phyloP scores from a whole-genome alignment of 2,329 filamentous ascomycete genomes.

The Cyanodermella asteris region DNA sequence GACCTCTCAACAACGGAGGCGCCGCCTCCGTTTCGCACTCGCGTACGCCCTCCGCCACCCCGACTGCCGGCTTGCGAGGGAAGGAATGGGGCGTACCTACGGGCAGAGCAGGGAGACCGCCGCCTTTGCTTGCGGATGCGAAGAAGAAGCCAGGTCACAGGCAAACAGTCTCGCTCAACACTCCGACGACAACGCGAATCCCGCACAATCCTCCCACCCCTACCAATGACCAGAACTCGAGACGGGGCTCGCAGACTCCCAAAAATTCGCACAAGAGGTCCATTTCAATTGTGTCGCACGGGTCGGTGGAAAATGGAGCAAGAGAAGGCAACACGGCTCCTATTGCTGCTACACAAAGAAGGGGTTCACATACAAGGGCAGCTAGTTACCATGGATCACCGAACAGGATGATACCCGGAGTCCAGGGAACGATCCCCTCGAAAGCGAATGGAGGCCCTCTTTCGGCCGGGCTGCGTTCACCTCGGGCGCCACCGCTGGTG shows the following conservation, averaged over 20 bases:
- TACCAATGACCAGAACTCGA: background rate
- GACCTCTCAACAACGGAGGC: constrained; percentile 13
- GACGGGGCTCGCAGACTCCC: background rate
- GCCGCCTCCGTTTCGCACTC: constrained; percentile 5
- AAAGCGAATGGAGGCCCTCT: constrained; percentile 1
- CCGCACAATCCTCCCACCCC: background rate
- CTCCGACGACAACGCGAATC: constrained; percentile 2
- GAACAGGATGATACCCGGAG: constrained; percentile 1
- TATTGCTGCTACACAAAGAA: constrained; percentile 1
- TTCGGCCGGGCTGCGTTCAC: constrained; percentile 2
- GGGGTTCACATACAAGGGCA: constrained; percentile 5
- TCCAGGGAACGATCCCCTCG: background rate
- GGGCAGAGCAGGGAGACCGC: background rate
- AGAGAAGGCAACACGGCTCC: constrained; percentile 2
- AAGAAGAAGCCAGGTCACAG: constrained; percentile 3
- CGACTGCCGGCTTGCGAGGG: constrained; percentile 4
- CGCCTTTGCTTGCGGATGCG: background rate
- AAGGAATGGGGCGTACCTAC: constrained; percentile 7
- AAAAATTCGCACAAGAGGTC: constrained; percentile 50
- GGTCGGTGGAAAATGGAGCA: constrained; percentile 25
- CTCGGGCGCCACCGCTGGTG: no score
- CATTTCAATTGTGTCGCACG: constrained; percentile 63
- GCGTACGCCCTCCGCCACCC: constrained; percentile 10
- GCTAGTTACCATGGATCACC: constrained; percentile 7
- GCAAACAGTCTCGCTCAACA: constrained; percentile 2